These are phyloP conservation scores for Yamadazyma scolyti DNA, from an alignment of 805 yeast species.

Conservation along the genomic window DNA sequence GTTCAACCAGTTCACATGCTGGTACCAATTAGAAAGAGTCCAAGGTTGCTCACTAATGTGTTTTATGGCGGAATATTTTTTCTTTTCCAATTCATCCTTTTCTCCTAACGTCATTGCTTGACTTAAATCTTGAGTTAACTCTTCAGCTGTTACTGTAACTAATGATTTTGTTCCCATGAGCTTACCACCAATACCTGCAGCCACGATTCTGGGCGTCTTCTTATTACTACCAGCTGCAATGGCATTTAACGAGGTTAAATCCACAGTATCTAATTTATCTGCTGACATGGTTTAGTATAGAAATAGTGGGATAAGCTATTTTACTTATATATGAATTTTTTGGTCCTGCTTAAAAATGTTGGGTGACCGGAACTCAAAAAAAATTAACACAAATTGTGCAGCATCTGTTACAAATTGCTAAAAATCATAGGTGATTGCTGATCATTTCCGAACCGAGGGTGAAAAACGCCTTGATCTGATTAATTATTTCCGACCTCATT, in stretches of 20 bases:
- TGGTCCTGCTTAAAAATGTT: no score
- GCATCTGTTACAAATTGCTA: no score
- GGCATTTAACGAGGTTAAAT: constrained; percentile 67
- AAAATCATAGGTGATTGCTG: no score
- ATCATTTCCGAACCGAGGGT: no score
- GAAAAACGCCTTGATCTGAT: no score
- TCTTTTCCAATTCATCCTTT: constrained; percentile 29
- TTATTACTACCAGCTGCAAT: constrained; percentile 81
- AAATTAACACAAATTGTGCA: no score
- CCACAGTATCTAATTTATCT: constrained; percentile 34
- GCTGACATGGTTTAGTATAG: no score
- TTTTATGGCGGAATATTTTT: constrained; percentile 33
- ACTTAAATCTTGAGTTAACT: constrained; percentile 50
- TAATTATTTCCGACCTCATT: no score
- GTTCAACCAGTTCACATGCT: constrained; percentile 78
- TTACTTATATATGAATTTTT: no score
- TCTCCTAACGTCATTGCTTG: constrained; percentile 24
- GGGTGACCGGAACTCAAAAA: no score
- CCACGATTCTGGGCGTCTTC: constrained; percentile 66
- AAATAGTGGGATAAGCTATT: no score
- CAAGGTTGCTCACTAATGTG: constrained; percentile 80
- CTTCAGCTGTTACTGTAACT: constrained; percentile 65
- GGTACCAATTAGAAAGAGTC: constrained; percentile 68
- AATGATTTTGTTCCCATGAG: constrained; percentile 80
- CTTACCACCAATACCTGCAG: constrained; percentile 70